Evolutionary conservation across 2,329 filamentous ascomycete genomes (phyloP).

Genomic region (Paracamarosporium sp.): DNA sequence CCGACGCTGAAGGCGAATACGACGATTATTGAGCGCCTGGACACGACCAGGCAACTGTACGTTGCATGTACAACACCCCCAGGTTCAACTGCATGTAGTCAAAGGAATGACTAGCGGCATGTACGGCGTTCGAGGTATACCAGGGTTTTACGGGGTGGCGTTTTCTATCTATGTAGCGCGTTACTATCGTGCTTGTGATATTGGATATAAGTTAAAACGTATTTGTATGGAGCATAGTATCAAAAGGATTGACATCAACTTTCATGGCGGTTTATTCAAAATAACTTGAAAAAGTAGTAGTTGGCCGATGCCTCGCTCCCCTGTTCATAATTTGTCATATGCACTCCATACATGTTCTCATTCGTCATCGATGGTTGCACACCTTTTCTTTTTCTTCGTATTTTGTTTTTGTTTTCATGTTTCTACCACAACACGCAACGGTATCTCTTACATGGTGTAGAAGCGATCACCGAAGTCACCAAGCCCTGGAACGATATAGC

Average conservation of each 20-base stretch:
- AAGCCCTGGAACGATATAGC: slow-evolving; percentile 92
- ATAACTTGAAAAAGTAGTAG: background rate
- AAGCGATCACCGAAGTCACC: slow-evolving; percentile 96
- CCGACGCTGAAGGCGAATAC: slow-evolving; percentile 48
- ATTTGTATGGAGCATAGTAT: background rate
- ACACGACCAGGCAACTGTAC: background rate
- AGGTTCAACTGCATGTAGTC: background rate
- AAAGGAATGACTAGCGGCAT: slow-evolving; percentile 21
- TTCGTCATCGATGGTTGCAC: slow-evolving; percentile 8
- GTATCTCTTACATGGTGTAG: slow-evolving; percentile 75
- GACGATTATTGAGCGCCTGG: slow-evolving; percentile 18
- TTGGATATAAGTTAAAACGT: background rate
- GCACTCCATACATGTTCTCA: slow-evolving; percentile 4
- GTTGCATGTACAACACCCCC: slow-evolving; percentile 18
- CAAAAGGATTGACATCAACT: background rate
- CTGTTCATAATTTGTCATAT: background rate
- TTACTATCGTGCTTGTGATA: background rate
- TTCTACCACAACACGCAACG: background rate
- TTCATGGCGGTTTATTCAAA: background rate
- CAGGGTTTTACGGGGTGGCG: slow-evolving; percentile 12
- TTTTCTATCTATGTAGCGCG: background rate
- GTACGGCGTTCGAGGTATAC: slow-evolving; percentile 34
- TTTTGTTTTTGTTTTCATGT: no score
- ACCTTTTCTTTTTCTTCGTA: background rate
- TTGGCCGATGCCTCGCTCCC: background rate